Evolutionary conservation across 768 basidiomycete species (phyloP).

Genomic region (Rhodotorula paludigena): DNA sequence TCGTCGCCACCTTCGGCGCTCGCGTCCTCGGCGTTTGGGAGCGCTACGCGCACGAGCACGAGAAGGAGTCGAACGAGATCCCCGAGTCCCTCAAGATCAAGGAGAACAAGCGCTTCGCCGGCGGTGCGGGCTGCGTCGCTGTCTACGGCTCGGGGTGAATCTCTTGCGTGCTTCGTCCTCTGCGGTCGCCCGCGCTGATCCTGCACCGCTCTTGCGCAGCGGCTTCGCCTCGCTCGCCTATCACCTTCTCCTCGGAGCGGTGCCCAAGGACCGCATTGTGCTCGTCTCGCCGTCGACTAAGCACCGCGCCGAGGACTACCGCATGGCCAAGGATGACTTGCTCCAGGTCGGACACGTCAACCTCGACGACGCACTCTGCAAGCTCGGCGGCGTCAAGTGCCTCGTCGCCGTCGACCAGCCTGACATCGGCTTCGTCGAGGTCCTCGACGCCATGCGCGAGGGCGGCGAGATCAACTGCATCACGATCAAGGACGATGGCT

Average conservation of each 20-base stretch:
- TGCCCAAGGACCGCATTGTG: neutral
- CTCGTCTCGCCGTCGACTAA: slow-evolving; percentile 17
- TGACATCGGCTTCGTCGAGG: neutral
- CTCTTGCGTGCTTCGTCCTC: too few relatives aligned
- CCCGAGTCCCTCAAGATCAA: neutral
- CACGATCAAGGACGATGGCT: neutral
- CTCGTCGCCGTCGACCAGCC: slow-evolving; percentile 22
- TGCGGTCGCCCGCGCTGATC: too few relatives aligned
- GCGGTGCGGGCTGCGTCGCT: slow-evolving; percentile 1
- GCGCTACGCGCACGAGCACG: neutral
- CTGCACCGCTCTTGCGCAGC: too few relatives aligned
- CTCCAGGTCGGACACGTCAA: slow-evolving; percentile 4
- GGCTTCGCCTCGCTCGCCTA: neutral
- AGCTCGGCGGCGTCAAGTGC: slow-evolving; percentile 15
- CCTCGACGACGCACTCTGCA: slow-evolving; percentile 3
- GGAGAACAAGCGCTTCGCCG: neutral
- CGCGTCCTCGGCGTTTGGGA: neutral
- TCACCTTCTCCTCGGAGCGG: neutral
- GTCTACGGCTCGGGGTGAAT: slow-evolving; percentile 25
- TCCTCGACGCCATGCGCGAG: slow-evolving; percentile 15
- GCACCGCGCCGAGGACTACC: slow-evolving; percentile 3
- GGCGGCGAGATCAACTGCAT: slow-evolving; percentile 8
- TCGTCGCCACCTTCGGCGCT: slow-evolving; percentile 2
- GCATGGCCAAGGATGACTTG: neutral
- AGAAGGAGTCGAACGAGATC: too few relatives aligned